Evolutionary conservation across 2,329 filamentous ascomycete genomes (phyloP), one percentile per base, ranked within the genome.

Genomic region (Westerdykella ornata): DNA sequence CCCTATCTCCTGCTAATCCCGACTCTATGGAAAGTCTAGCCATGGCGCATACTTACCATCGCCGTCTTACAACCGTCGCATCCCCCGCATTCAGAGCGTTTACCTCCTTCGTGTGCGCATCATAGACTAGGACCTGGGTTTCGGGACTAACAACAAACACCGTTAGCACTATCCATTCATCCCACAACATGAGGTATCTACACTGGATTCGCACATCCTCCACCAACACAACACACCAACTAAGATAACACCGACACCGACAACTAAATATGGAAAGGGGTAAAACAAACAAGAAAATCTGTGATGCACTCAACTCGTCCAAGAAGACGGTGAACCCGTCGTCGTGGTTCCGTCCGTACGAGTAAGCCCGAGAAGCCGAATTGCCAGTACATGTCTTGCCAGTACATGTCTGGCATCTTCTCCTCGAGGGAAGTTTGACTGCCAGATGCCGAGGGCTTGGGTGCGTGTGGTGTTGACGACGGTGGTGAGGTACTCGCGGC

Each of bases 281-380:
- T 9, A 17, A 33, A 33, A 33, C 30, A 3, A 9, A 33, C 3
- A 7, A 15, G 30, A 17, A n/a, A 15, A 33, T 14, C 13, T 26
- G n/a, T 26, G 19, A 14, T 18, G 22, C 2, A 20, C 38, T 29
- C 38, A 14, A 43, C 40, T 57, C 51, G 22, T 78, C 75, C 20
- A 77, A 48, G 48, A 68, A 78, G 37, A 78, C 76, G 1, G 75
- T 78, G 52, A 78, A 78, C 0, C 75, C 75, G 39, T 78, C 75
- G 33, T 78, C 62, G 38, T 78, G 63, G 52, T 78, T 78, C 32
- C 68, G 66, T 1, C 75, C 74, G 30, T 74, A 76, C 3, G 73
- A 76, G 49, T 70, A 77, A 0, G n/a, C 63, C 65, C 4, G 65
- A 68, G 47, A 62, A 77, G 0, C 75, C 75, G 47, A 66, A 77